Conservation (phyloP, 768 basidiomycete genomes). For the Psilocybe tampanensis region DNA sequence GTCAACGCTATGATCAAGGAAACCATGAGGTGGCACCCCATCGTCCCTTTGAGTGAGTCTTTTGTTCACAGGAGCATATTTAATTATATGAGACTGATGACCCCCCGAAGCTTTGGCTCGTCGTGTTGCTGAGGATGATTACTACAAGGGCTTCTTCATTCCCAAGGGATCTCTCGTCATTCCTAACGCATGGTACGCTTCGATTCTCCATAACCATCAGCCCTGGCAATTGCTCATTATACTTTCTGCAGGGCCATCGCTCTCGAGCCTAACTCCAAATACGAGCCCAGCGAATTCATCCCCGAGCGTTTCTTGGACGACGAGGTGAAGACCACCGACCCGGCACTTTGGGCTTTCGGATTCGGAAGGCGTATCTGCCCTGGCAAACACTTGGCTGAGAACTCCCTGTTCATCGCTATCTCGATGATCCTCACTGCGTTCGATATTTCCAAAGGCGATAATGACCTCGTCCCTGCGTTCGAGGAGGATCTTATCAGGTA, state of each 20-base stretch:
- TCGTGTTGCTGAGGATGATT: constrained; percentile 8
- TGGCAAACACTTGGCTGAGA: constrained; percentile 17
- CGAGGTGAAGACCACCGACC: neutral
- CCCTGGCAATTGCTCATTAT: neutral
- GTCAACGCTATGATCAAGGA: constrained; percentile 10
- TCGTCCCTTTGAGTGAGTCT: constrained; percentile 5
- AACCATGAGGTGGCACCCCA: constrained; percentile 9
- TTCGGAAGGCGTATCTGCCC: constrained; percentile 16
- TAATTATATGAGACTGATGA: neutral
- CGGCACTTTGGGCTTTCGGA: constrained; percentile 1
- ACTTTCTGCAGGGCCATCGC: constrained; percentile 13
- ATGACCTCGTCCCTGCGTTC: neutral
- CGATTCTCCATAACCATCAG: neutral
- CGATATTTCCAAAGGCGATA: constrained; percentile 3
- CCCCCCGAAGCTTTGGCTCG: constrained; percentile 14
- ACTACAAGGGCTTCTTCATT: constrained; percentile 27
- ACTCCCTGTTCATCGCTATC: constrained; percentile 14
- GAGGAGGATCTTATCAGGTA: constrained; percentile 10
- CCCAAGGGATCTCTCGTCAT: constrained; percentile 37
- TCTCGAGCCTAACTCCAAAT: neutral
- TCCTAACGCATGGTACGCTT: constrained; percentile 34
- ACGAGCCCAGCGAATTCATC: constrained; percentile 12
- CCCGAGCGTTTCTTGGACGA: constrained; percentile 12
- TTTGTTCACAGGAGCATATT: neutral
- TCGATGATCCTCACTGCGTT: constrained; percentile 10